Base-by-base conservation (phyloP, 768 basidiomycete species). In the Mycena sanguinolenta region DNA sequence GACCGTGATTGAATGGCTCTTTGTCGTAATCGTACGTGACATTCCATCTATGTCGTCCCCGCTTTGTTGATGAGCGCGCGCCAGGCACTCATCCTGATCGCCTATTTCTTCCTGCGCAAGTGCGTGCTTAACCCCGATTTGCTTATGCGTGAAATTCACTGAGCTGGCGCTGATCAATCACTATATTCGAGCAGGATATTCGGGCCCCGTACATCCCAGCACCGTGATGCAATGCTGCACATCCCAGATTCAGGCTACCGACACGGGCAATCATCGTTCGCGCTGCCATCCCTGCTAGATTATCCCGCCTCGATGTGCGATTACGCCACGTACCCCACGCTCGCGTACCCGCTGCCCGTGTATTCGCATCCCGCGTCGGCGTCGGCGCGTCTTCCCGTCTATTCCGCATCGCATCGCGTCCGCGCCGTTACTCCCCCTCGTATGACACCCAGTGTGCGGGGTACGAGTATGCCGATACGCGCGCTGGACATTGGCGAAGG, bases 1-100 rank as follows among this genome's bases (percentile, higher is more conserved):
- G 53, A 55, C 63, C n/a, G 53, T 64, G 53, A 64, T 64, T 6
- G 63, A 64, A 55, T 64, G 63, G 63, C 42, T 64, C n/a, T 64
- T 55, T 46, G 53, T 64, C 39, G 30, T 64, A 9, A 55, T 64
- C 39, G 63, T 64, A 46, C 55, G 10, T 64, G 42, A 36, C 50
- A 1, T 14, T 25, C 53, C n/a, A 21, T 42, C 17, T 3, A 17
- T 19, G 1, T 1, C 39, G 39, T 44, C 50, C 38, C 36, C 50
- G 28, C 17, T 36, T 17, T 1, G 0, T 42, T 17, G 14, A 42
- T 4, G n/a, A 13, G n/a, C 2, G 49, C 16, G 25, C 23, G 42
- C 58, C 13, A 64, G 63, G 63, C 38, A 3, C n/a, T 64, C 53
- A 30, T 64, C 38, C 53, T 64, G 7, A 54, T 64, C 8, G 53